Base-by-base conservation (phyloP, 495 filamentous ascomycete species). In the Chaetomium fimeti region DNA sequence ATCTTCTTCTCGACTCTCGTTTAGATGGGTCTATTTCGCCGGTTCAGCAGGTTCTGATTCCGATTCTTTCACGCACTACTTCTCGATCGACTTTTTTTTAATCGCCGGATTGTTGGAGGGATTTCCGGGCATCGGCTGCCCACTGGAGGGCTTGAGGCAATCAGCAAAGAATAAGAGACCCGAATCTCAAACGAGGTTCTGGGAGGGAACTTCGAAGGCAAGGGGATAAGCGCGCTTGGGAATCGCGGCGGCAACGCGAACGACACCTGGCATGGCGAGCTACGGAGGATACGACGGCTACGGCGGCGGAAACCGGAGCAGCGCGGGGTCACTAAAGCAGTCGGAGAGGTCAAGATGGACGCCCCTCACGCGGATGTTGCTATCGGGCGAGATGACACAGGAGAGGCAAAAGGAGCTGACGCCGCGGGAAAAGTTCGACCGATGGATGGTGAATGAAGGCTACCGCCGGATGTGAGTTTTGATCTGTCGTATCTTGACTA, bases 381-480 rank as follows among this genome's bases (percentile, higher is more conserved):
- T 86, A 71, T 89, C 85, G 69, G 85, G 86, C 63, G 88, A 90
- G 77, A 88, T 90, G 83, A 85, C 82, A 54, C 80, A 81, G 65
- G 84, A 87, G 67, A 78, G 75, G 68, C 84, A 85, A 66, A 85
- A 83, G 69, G 81, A 84, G 36, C 75, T 91, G 67, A 85, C 76
- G 55, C 72, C 76, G 60, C 69, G 78, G 60, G 78, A 84, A 68
- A 82, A 79, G 66, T 80, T 82, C 63, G 79, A 82, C 53, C 71
- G 78, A 68, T 89, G 87, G 88, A 89, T 91, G 87, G 87, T 91
- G 57, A 90, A 90, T 72, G 88, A 91, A 72, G 89, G 88, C 66
- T 89, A 88, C 71, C 79, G 88, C 65, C 80, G 86, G 83, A 83
- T 92, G 84, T 89, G 78, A 58, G 85, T 36, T 51, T 57, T 8